These are phyloP conservation scores for Leccinum uliginosum DNA, from an alignment of 768 basidiomycete species.

Conservation along the genomic window DNA sequence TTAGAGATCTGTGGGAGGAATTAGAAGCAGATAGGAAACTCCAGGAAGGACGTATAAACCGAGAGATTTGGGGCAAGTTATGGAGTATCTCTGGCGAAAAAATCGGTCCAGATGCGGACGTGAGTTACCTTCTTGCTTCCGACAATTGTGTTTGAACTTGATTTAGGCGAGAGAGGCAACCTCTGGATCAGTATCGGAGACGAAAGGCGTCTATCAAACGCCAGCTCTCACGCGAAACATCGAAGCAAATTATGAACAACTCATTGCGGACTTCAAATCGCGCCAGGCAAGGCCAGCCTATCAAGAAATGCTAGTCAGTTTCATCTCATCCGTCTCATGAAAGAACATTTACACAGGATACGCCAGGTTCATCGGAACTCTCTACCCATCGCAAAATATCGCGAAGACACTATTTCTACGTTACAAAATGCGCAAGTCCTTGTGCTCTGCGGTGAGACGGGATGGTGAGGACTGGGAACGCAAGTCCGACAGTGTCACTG, in stretches of 20 bases:
- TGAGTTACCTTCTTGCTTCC: constrained; percentile 26
- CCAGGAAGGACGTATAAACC: constrained; percentile 60
- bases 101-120: constrained; percentile 38
- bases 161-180: constrained; percentile 14
- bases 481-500: constrained; percentile 20
- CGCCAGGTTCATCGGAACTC: constrained; percentile 64
- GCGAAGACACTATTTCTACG: constrained; percentile 62
- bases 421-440: constrained; percentile 78
- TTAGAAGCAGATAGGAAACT: constrained; percentile 62
- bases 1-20: constrained; percentile 91
- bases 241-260: constrained; percentile 39
- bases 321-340: not conserved
- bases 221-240: constrained; percentile 8
- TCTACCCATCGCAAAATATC: constrained; percentile 84
- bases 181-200: constrained; percentile 18
- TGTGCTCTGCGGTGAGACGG: constrained; percentile 82
- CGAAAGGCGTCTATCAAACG: constrained; percentile 13
- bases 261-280: constrained; percentile 55
- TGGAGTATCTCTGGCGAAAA: constrained; percentile 61
- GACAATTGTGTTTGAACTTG: constrained; percentile 1
- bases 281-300: constrained; percentile 64
- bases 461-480: constrained; percentile 53
- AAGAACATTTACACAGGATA: not conserved
- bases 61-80: constrained; percentile 67
- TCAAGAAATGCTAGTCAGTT: constrained; percentile 83